Evolutionary conservation across 2,329 filamentous ascomycete genomes (phyloP).

Genomic region (Botryotinia calthae): DNA sequence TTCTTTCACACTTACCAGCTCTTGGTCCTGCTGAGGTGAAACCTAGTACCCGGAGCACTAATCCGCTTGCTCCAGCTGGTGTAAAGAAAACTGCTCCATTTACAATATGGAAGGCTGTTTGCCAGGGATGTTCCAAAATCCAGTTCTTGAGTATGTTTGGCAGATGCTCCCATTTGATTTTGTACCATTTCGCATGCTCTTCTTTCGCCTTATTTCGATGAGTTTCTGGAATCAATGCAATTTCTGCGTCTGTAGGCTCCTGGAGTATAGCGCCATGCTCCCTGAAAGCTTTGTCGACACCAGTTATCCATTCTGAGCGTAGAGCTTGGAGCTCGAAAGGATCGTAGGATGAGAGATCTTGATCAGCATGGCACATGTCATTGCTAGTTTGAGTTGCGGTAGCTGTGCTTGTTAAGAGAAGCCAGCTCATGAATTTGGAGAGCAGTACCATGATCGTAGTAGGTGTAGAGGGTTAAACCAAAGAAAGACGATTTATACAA

Average conservation of each 20-base stretch:
- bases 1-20: background rate
- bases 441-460: background rate
- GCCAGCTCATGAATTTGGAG: background rate
- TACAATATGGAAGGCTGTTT: background rate
- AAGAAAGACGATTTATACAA: background rate
- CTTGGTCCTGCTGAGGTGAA: background rate
- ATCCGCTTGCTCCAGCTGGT: background rate
- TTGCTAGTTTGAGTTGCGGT: background rate
- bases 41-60: background rate
- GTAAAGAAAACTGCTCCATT: background rate
- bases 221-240: background rate
- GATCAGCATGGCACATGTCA: background rate
- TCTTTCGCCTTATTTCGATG: background rate
- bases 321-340: background rate
- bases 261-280: background rate
- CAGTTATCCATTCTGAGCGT: background rate
- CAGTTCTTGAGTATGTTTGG: background rate
- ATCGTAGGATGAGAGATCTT: background rate
- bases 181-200: background rate
- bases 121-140: background rate
- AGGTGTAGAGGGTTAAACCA: background rate
- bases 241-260: background rate
- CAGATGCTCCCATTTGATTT: background rate
- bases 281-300: background rate
- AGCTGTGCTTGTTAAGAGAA: background rate